phyloP scores from a whole-genome alignment of 1,284 basidiomycete genomes.

The Cutaneotrichosporon sp. region DNA sequence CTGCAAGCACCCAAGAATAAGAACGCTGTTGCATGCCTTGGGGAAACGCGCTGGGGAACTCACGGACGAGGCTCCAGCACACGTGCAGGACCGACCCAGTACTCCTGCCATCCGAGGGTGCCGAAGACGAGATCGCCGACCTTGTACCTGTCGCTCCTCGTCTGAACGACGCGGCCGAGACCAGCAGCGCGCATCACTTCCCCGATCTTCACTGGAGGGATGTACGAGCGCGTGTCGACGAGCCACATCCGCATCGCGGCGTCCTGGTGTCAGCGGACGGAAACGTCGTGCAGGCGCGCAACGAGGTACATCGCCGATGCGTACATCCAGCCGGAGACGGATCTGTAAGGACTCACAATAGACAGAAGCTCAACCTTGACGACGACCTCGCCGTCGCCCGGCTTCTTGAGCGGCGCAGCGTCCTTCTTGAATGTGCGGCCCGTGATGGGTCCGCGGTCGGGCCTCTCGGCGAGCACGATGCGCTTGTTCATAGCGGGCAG shows the following conservation, averaged over 20 bases:
- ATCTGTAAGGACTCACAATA: constrained; percentile 48
- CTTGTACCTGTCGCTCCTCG: constrained; percentile 53
- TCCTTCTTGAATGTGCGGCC: constrained; percentile 62
- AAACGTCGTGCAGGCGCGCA: too few species aligned
- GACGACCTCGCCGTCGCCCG: constrained; percentile 61
- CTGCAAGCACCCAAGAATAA: too few species aligned
- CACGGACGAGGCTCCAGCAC: constrained; percentile 56
- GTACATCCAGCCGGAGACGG: too few species aligned
- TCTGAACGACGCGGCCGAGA: constrained; percentile 64
- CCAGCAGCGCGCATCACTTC: constrained; percentile 70
- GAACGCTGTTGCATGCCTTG: too few species aligned
- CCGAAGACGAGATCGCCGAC: constrained; percentile 59
- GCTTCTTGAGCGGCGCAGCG: constrained; percentile 54
- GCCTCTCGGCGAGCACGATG: constrained; percentile 69
- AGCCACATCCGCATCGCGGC: constrained; percentile 83
- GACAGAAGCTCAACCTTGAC: constrained; percentile 70
- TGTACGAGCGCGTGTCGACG: constrained; percentile 58
- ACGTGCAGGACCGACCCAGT: constrained; percentile 60
- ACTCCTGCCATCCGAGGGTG: constrained; percentile 70
- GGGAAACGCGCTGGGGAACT: constrained; percentile 17
- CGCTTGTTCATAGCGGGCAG: constrained; percentile 52
- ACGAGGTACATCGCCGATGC: too few species aligned
- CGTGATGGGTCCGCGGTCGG: constrained; percentile 58
- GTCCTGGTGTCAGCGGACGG: constrained; percentile 52
- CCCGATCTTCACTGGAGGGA: constrained; percentile 66